Evolutionary conservation across 2,329 filamentous ascomycete species (phyloP).

Genomic region (Thelonectria blattea): DNA sequence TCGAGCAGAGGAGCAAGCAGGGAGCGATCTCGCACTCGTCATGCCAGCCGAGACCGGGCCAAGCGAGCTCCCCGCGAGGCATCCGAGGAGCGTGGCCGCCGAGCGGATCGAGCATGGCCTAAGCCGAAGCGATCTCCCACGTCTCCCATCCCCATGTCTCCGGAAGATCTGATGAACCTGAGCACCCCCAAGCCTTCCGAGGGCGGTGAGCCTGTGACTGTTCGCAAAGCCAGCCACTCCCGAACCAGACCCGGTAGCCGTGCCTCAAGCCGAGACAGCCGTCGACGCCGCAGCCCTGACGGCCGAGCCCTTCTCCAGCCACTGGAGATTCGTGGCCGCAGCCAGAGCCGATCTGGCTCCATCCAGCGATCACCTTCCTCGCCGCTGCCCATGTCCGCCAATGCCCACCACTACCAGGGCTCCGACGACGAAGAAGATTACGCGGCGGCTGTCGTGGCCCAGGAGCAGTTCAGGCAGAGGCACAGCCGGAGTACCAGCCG

Average conservation of each 20-base stretch:
- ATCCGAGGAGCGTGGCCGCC: constrained; percentile 75
- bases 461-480: constrained; percentile 62
- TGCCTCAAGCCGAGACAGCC: constrained; percentile 55
- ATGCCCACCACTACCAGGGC: constrained; percentile 42
- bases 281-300: constrained; percentile 55
- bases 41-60: constrained; percentile 58
- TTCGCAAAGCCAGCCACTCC: constrained; percentile 50
- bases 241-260: constrained; percentile 50
- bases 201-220: constrained; percentile 50
- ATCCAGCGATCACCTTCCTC: constrained; percentile 76
- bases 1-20: constrained; percentile 62
- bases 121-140: constrained; percentile 87
- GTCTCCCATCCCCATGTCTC: constrained; percentile 93
- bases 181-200: constrained; percentile 52
- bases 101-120: constrained; percentile 67
- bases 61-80: constrained; percentile 55
- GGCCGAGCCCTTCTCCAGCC: constrained; percentile 47
- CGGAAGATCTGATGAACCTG: constrained; percentile 76
- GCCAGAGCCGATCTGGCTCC: constrained; percentile 64
- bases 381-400: constrained; percentile 75
- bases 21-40: constrained; percentile 55
- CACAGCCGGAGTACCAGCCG: constrained; percentile 60
- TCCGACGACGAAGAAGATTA: constrained; percentile 72
- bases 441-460: constrained; percentile 57
- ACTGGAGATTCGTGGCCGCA: constrained; percentile 66